Evolutionary conservation across 2,329 filamentous ascomycete genomes (phyloP), one percentile per base, ranked within the genome.

Genomic region (Cordyceps cateniannulata): DNA sequence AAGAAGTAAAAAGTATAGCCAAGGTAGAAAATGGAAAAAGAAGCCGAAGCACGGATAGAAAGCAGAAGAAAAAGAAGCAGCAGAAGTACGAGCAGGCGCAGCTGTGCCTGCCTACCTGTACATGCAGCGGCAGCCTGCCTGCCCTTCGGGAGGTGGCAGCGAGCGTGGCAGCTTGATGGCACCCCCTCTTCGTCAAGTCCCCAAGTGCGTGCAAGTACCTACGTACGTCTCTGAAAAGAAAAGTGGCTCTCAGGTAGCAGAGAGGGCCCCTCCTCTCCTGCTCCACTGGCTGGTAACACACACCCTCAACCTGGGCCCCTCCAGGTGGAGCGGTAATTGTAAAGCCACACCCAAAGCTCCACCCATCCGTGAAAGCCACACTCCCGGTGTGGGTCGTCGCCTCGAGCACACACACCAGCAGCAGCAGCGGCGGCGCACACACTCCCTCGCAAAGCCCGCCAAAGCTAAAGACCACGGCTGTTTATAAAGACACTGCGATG

Each of bases 401-500:
- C 22, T 40, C n/a, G 29, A 52, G 25, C 35, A 44, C 52, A 48
- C 22, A 25, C 45, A 47, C 20, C 44, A 29, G 27, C n/a, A 29
- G 27, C 27, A 35, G 22, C 22, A 48, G 14, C n/a, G n/a, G n/a
- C n/a, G n/a, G n/a, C n/a, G n/a, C 44, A 12, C 50, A 24, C 50
- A 53, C 50, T 53, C 50, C 50, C 20, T 27, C 42, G 14, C 35
- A 42, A 29, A 47, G 42, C 53, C 53, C 18, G 25, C 53, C 22
- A 24, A 32, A 29, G 54, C 14, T 27, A 10, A n/a, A 12, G 27
- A 42, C 18, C 38, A 42, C 32, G 25, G 22, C 38, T 48, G 5
- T 48, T 49, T 57, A 57, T 57, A 57, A 57, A 57, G 44, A 20
- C 44, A 57, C 27, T 38, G 25, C 44, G 44, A 57, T 57, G 22